Evolutionary conservation across 768 basidiomycete species (phyloP).

Genomic region (Agrocybe pediades): DNA sequence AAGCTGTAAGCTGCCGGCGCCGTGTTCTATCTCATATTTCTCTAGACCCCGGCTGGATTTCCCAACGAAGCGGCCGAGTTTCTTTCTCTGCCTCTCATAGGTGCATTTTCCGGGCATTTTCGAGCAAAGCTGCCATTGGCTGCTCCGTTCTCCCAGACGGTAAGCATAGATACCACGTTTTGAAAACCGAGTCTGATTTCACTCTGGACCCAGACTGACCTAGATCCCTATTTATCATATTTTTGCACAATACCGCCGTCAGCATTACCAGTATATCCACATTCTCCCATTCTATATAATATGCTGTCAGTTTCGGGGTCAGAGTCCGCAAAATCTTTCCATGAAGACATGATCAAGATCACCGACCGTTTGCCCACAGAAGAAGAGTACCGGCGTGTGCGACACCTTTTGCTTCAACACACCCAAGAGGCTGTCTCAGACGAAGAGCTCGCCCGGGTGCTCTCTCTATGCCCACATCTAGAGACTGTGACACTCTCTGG

Average conservation of each 20-base stretch:
- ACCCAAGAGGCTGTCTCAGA: slow-evolving; percentile 48
- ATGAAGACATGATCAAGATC: slow-evolving; percentile 62
- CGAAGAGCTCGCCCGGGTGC: slow-evolving; percentile 56
- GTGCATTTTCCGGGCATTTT: not conserved
- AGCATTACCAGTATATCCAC: slow-evolving; percentile 4
- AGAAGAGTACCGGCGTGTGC: slow-evolving; percentile 60
- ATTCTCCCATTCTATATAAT: slow-evolving; percentile 6
- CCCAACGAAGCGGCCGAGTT: not conserved
- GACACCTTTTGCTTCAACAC: slow-evolving; percentile 57
- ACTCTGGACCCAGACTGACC: slow-evolving; percentile 28
- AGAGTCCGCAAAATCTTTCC: slow-evolving; percentile 37
- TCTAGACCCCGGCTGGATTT: not conserved
- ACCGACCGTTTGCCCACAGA: slow-evolving; percentile 60
- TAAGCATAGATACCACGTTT: not conserved
- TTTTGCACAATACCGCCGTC: slow-evolving; percentile 2
- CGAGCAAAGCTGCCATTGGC: not conserved
- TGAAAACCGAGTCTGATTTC: slow-evolving; percentile 8
- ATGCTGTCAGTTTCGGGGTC: slow-evolving; percentile 29
- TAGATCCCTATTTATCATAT: slow-evolving; percentile 17
- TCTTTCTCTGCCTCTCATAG: not conserved
- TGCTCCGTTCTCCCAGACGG: not conserved
- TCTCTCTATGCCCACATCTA: slow-evolving; percentile 64
- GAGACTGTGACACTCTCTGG: slow-evolving; percentile 70
- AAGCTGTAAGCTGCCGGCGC: not conserved
- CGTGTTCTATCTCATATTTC: slow-evolving; percentile 2